Base-by-base conservation (phyloP, 2,329 filamentous ascomycete genomes). In the Aspergillus phoenicis region DNA sequence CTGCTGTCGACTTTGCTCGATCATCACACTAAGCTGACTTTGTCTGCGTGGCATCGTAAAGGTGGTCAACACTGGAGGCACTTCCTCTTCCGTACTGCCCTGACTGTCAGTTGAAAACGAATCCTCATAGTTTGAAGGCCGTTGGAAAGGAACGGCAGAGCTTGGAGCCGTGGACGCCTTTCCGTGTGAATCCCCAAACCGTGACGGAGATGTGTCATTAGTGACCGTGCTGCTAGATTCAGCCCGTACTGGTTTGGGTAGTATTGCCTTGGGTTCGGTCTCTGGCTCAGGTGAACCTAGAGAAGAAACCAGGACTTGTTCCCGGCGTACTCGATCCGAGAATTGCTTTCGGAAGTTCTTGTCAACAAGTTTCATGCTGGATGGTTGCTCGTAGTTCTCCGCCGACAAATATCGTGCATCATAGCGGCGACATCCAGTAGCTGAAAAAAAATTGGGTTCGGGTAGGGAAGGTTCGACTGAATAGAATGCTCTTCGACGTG, bases 291-390 rank as follows among this genome's bases (percentile, higher is more conserved):
- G 22, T 7, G 49, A 52, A 22, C 36, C 61, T 26, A 61, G 52
- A 51, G 57, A 66, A 17, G 53, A 62, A 60, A 60, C 58, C 52
- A 53, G 38, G 15, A 39, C n/a, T 4, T 45, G 45, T 20, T 71
- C 68, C 15, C 66, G 66, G 15, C 61, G 62, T 24, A 66, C 60
- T 54, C 66, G 69, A 62, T 78, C 73, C 6, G 71, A 72, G 57
- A 79, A 80, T 28, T 69, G 71, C 6, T 68, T 62, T 3, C 77
- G 74, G 60, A 80, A 80, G 51, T 73, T 70, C 30, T 70, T 73
- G 15, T 75, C 71, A 10, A 78, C 75, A 2, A 80, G 69, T n/a
- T 70, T 62, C 22, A 51, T 49, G 4, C 56, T 41, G 3, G 64
- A 59, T 30, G 64, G 60, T 56, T 65, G 63, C 20, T 60, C 62